Evolutionary conservation across 305 asterid genomes (phyloP).

Genomic region (Solanum chacoense): DNA sequence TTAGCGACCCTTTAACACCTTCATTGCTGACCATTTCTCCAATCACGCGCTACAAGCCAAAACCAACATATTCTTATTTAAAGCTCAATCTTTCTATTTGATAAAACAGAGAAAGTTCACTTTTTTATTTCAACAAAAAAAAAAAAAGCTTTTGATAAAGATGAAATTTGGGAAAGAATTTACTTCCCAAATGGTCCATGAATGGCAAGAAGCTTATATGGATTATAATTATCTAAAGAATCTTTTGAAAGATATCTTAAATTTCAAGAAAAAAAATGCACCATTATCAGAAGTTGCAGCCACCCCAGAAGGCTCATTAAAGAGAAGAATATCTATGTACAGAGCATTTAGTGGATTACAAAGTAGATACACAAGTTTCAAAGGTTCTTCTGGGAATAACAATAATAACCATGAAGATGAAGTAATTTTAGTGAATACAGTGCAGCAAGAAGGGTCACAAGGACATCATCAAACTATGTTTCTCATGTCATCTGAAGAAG

Average conservation of each 20-base stretch:
- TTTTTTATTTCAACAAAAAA: neutral
- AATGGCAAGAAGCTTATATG: constrained; percentile 78
- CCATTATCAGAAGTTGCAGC: constrained; percentile 2
- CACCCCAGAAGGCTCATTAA: constrained; percentile 20
- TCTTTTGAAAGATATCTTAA: constrained; percentile 33
- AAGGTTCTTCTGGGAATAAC: constrained; percentile 16
- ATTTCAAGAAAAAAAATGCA: constrained; percentile 17
- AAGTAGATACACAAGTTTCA: neutral
- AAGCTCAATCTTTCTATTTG: neutral
- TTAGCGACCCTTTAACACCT: neutral
- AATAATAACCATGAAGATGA: constrained; percentile 43
- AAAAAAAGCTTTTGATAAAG: neutral
- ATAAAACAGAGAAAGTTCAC: neutral
- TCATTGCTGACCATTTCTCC: neutral
- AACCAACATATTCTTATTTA: neutral
- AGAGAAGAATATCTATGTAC: constrained; percentile 56
- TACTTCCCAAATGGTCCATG: constrained; percentile 72
- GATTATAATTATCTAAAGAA: constrained; percentile 47
- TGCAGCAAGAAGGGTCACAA: constrained; percentile 23
- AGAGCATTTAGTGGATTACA: constrained; percentile 76
- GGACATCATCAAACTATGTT: constrained; percentile 53
- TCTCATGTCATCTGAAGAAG: constrained; percentile 45
- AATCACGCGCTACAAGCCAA: neutral
- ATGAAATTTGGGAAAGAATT: constrained; percentile 90
- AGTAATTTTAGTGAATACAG: constrained; percentile 46